Evolutionary conservation across 306 rosid genomes (phyloP).

Genomic region (Trifolium pratense): DNA sequence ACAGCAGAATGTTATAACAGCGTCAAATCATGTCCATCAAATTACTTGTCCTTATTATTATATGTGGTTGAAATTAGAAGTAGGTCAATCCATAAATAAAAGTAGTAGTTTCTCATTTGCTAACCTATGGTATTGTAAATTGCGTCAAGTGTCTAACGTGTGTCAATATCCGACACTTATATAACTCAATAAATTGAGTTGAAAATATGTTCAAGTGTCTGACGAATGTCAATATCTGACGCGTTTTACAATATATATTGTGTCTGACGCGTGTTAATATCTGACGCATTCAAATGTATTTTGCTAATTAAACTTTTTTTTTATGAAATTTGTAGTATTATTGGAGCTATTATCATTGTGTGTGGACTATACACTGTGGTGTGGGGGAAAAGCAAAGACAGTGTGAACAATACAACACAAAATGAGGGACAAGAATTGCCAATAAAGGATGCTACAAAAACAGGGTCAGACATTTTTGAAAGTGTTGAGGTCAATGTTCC

Average conservation of each 20-base stretch:
- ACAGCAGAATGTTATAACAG: no score
- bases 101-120: neutral
- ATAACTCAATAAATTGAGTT: neutral
- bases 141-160: neutral
- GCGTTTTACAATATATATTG: no score
- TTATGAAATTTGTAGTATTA: constrained; percentile 46
- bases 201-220: neutral
- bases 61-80: no score
- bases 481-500: constrained; percentile 46
- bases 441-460: constrained; percentile 44
- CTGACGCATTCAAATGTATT: neutral
- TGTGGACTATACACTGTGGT: constrained; percentile 88
- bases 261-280: no score
- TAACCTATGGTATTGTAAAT: neutral
- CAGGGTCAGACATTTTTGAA: constrained; percentile 48
- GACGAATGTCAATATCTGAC: no score
- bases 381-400: constrained; percentile 95
- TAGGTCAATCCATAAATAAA: no score
- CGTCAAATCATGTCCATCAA: no score
- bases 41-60: neutral
- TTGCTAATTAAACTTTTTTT: neutral
- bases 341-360: constrained; percentile 88
- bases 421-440: constrained; percentile 65
- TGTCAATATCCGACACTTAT: neutral
- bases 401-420: constrained; percentile 32